Base-by-base conservation (phyloP, 176 grass and related monocot species). In the Triticum urartu region DNA sequence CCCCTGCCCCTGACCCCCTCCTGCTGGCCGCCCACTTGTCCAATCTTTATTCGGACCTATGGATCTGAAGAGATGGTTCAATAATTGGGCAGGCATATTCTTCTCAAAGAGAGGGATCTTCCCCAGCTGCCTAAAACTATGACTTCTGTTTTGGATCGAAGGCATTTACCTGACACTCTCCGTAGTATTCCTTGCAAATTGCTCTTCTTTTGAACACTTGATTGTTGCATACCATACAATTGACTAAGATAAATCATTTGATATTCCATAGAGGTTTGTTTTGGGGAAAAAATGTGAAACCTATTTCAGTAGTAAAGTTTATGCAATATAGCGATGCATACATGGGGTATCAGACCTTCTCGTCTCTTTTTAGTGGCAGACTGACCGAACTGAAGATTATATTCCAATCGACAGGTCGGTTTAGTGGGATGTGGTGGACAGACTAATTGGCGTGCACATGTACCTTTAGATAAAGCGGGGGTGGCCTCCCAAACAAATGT, bases 1-100 rank as follows among this genome's bases (percentile, higher is more conserved):
- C 43, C 56, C 68, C 64, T 72, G 80, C 11, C 54, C 40, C 6
- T 85, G 45, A 30, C 33, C 12, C 14, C 12, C 52, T 80, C 15
- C 56, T 75, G 9, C 68, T 80, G 18, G 12, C 69, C 18, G 61
- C 63, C 60, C 68, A 61, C 68, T 75, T 86, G 70, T 52, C 11
- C 72, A 39, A 13, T 77, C 58, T 74, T 83, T 87, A 66, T 87
- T 71, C 39, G 54, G 65, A 65, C 72, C 52, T 33, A n/a, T 30
- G 24, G 73, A 90, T 87, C 18, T n/a, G 66, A 79, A 26, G 22
- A 30, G 70, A 67, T 40, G 10, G 28, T 68, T 62, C 68, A 87
- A 91, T 91, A 73, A 87, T 91, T 89, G 83, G 36, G 36, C 73
- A 21, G 24, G 34, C 58, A 75, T 83, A 87, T 84, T 87, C 45